These are phyloP conservation scores for Dryadomyces quercus-mongolicae DNA, from an alignment of 2,329 filamentous ascomycete species.

Conservation along the genomic window DNA sequence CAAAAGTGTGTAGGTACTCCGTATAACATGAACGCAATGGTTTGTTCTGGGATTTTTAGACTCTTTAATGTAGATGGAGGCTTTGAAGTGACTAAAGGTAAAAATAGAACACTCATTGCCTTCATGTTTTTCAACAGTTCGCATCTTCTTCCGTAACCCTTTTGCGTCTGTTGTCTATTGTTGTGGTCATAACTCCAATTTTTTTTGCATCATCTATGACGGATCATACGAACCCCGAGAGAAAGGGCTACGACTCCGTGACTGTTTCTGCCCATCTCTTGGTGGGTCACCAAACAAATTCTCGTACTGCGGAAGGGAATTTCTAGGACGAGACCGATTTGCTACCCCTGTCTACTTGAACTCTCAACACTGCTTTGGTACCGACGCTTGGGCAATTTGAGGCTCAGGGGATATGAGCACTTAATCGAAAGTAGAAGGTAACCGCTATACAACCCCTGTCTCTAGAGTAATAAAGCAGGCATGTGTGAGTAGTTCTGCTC, in stretches of 20 bases:
- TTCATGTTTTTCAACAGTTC: no score
- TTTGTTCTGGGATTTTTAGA: no score
- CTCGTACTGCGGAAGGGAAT: background rate
- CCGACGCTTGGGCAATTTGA: no score
- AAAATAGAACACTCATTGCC: background rate
- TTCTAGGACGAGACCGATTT: background rate
- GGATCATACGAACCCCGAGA: background rate
- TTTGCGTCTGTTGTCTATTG: background rate
- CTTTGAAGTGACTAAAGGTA: background rate
- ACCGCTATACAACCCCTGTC: no score
- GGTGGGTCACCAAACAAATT: background rate
- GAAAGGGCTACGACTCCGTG: background rate
- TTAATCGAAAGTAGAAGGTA: no score
- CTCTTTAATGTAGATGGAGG: background rate
- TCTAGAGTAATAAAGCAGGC: no score
- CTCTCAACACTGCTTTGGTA: no score
- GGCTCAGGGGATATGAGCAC: no score
- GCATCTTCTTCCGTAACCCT: no score
- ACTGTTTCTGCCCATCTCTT: background rate
- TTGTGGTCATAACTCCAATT: background rate
- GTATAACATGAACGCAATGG: no score
- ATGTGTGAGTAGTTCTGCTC: no score
- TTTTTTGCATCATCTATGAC: background rate
- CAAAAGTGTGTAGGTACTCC: no score
- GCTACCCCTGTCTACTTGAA: background rate